These are phyloP conservation scores for Rhizopus arrhizus DNA, from an alignment of 371 early-diverging fungal species.

Conservation along the genomic window DNA sequence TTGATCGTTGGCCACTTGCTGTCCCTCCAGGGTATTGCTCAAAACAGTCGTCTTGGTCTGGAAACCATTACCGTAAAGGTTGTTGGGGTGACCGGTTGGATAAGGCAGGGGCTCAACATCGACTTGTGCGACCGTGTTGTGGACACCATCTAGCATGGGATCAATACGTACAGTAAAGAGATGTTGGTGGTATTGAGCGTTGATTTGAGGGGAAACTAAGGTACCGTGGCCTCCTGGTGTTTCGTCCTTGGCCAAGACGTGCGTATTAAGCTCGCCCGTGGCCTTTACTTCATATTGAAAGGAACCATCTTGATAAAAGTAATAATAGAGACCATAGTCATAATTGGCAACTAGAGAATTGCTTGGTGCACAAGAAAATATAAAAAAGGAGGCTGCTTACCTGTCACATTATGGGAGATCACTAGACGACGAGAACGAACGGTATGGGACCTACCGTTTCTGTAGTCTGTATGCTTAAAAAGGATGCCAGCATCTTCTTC, in stretches of 20 bases:
- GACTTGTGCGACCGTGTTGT: constrained; percentile 45
- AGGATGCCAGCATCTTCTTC: constrained; percentile 59
- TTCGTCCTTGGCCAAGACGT: constrained; percentile 57
- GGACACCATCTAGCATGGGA: constrained; percentile 55
- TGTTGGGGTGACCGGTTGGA: constrained; percentile 52
- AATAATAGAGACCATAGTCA: constrained; percentile 60
- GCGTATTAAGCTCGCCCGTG: constrained; percentile 57
- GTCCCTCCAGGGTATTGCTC: constrained; percentile 46
- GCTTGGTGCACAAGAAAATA: too few species aligned
- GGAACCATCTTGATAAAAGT: constrained; percentile 60
- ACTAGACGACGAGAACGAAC: constrained; percentile 56
- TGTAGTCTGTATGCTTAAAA: constrained; percentile 61
- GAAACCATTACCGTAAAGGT: constrained; percentile 51
- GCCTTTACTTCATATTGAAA: constrained; percentile 62
- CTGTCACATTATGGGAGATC: constrained; percentile 57
- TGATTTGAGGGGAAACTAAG: constrained; percentile 56
- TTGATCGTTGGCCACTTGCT: constrained; percentile 30
- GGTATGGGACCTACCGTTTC: constrained; percentile 52
- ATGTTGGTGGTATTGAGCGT: constrained; percentile 58
- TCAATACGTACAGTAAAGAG: constrained; percentile 61
- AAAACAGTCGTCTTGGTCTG: constrained; percentile 33
- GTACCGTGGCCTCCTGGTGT: constrained; percentile 49
- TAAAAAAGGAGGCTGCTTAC: constrained; percentile 12
- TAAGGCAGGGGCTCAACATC: constrained; percentile 40
- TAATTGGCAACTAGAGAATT: constrained; percentile 49